Evolutionary conservation across 306 rosid species (phyloP).

Genomic region (Cercis canadensis): DNA sequence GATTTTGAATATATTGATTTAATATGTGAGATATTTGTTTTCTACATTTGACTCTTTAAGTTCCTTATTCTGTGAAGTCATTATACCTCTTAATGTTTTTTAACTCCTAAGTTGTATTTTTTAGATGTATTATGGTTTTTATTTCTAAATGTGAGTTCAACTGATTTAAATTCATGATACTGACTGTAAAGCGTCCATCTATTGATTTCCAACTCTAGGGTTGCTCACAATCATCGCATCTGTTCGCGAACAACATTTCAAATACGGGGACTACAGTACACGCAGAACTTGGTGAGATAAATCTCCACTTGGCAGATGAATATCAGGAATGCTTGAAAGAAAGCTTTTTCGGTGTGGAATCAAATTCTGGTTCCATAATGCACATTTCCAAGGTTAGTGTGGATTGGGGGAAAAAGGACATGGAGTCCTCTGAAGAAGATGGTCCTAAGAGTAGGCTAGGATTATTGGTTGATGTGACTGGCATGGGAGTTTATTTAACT

Average conservation of each 20-base stretch:
- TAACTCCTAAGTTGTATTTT: neutral
- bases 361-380: slow-evolving; percentile 85
- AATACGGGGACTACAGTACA: slow-evolving; percentile 79
- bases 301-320: slow-evolving; percentile 92
- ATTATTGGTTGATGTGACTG: slow-evolving; percentile 83
- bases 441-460: slow-evolving; percentile 67
- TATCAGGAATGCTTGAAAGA: slow-evolving; percentile 91
- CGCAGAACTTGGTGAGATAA: slow-evolving; percentile 91
- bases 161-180: slow-evolving; percentile 20
- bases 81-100: no score
- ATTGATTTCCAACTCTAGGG: slow-evolving; percentile 66
- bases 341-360: slow-evolving; percentile 83
- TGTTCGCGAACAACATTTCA: slow-evolving; percentile 89
- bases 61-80: no score
- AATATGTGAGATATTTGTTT: no score
- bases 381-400: slow-evolving; percentile 86
- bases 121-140: slow-evolving; percentile 13
- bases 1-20: no score
- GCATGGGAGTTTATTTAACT: slow-evolving; percentile 78
- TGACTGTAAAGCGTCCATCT: slow-evolving; percentile 26
- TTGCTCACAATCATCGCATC: slow-evolving; percentile 89
- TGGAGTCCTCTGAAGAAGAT: slow-evolving; percentile 78
- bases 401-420: slow-evolving; percentile 95
- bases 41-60: no score
- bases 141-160: slow-evolving; percentile 1